These are phyloP conservation scores for Schwanniomyces etchellsii DNA, from an alignment of 1,139 yeast species.

Conservation along the genomic window DNA sequence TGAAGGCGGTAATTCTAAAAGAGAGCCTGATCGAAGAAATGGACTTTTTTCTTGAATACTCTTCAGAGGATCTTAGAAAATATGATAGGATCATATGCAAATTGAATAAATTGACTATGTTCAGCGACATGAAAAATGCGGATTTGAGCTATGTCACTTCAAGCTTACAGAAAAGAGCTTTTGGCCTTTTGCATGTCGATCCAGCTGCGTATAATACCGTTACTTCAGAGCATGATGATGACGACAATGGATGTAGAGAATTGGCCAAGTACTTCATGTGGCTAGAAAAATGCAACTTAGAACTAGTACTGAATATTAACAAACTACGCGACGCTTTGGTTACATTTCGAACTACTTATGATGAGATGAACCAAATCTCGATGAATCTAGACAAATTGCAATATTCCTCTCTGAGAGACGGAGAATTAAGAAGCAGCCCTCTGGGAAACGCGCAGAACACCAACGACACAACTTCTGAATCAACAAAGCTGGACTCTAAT, in stretches of 20 bases:
- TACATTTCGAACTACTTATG: too few species aligned
- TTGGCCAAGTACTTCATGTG: conserved; percentile 19
- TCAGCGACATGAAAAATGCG: conserved; percentile 36
- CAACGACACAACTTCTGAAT: too few species aligned
- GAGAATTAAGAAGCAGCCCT: too few species aligned
- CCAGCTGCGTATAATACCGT: neutral
- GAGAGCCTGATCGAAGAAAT: conserved; percentile 50
- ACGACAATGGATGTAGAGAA: conserved; percentile 12
- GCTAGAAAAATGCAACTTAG: conserved; percentile 27
- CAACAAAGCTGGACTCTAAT: neutral
- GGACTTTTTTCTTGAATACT: conserved; percentile 50
- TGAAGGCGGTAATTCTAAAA: conserved; percentile 51
- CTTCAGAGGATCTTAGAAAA: conserved; percentile 40
- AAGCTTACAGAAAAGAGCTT: conserved; percentile 8
- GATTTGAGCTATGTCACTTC: conserved; percentile 33
- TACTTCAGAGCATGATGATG: conserved; percentile 1
- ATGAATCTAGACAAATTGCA: too few species aligned
- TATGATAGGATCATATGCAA: conserved; percentile 26
- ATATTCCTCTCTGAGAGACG: too few species aligned
- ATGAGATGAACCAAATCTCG: too few species aligned
- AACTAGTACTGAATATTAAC: conserved; percentile 35
- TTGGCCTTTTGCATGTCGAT: neutral
- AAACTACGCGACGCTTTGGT: too few species aligned
- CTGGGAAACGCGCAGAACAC: too few species aligned
- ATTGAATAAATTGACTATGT: conserved; percentile 38